Evolutionary conservation across 345 rosid genomes (phyloP), one percentile per base, ranked within the genome.

Genomic region (Hibiscus tridactylites): DNA sequence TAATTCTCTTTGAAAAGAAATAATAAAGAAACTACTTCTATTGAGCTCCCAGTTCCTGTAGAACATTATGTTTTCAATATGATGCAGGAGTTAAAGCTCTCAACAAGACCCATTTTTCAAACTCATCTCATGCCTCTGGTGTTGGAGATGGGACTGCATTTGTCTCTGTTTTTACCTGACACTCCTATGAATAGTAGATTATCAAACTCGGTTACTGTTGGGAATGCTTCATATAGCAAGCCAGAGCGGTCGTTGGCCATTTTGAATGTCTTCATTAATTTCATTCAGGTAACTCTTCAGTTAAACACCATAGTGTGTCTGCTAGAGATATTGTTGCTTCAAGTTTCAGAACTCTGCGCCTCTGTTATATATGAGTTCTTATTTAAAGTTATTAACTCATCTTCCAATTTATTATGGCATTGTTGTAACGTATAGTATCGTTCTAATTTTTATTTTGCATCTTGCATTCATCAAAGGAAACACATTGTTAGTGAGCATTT

Each of bases 71-170:
- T 66, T 67, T 42, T 67, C 52, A 33, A 24, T 33, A 65, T 76
- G 52, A 74, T 50, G n/a, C 79, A 90, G 99, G 97, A 46, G 70
- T 76, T 4, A 89, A 84, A 81, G 93, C 97, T 78, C 87, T 90
- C 44, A 89, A 86, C 78, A 89, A 47, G 86, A 87, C 90, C 47
- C 86, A 61, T 12, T 62, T 61, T 68, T 71, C 80, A 61, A 61
- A 56, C 56, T 76, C 87, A 61, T 74, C 79, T 37, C 49, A n/a
- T 64, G 61, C 63, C 9, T 64, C 86, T 65, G 76, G 61, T 59
- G 74, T 69, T 26, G 79, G 83, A 78, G 81, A 83, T 74, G 75
- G 78, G 42, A 67, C 89, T 76, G 56, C 91, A 13, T 83, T 90
- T 75, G 91, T 92, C 24, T 87, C 96, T 24, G 92, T 95, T 42